Conservation (phyloP, 305 asterid genomes). For the Fraxinus xanthoxyloides region DNA sequence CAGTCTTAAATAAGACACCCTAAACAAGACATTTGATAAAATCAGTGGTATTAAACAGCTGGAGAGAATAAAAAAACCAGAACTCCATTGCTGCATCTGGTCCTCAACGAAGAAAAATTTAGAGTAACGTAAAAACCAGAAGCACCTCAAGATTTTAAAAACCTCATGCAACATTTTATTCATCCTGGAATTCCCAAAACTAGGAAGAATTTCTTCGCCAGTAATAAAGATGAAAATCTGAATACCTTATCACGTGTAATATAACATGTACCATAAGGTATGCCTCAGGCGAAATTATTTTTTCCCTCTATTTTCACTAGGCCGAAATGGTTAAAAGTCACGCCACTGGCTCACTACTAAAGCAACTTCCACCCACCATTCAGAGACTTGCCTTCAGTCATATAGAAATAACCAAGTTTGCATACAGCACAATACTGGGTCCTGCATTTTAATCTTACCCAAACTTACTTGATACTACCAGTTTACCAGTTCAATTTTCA, state of each 20-base stretch:
- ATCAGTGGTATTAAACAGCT: neutral
- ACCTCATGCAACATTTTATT: neutral
- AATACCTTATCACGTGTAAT: neutral
- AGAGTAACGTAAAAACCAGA: neutral
- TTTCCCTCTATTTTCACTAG: neutral
- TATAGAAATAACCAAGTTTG: neutral
- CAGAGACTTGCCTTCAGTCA: neutral
- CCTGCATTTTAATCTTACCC: neutral
- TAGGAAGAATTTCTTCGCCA: neutral
- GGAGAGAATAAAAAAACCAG: neutral
- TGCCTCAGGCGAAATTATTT: neutral
- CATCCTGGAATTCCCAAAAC: neutral
- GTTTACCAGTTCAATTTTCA: neutral
- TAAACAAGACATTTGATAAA: neutral
- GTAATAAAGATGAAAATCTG: neutral
- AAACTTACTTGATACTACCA: neutral
- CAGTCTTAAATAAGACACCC: neutral
- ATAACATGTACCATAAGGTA: neutral
- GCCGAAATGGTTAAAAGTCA: neutral
- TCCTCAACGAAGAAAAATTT: neutral
- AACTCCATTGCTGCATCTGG: neutral
- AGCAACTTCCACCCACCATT: neutral
- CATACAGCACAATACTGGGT: neutral
- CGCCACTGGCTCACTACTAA: neutral
- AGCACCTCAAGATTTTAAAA: neutral